These are phyloP conservation scores for Thelonectria olida DNA, from an alignment of 2,329 filamentous ascomycete genomes.

Conservation along the genomic window DNA sequence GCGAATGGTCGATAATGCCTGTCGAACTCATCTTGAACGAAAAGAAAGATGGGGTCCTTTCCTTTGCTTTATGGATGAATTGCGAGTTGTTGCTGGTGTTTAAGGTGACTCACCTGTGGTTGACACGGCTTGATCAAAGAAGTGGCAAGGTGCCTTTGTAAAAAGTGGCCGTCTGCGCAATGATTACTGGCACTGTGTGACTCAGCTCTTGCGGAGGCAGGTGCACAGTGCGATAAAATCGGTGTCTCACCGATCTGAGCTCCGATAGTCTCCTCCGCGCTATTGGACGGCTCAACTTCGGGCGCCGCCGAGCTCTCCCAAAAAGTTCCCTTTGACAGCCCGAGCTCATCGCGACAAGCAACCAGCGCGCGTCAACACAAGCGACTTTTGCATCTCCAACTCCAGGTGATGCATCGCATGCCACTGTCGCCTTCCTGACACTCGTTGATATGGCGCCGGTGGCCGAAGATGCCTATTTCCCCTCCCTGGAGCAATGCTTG, in stretches of 20 bases:
- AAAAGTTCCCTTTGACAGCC: conserved; percentile 41
- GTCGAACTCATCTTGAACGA: conserved; percentile 56
- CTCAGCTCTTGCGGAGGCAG: background rate
- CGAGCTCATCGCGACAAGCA: conserved; percentile 43
- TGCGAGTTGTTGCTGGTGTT: conserved; percentile 22
- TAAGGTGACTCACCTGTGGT: conserved; percentile 32
- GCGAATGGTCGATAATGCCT: conserved; percentile 80
- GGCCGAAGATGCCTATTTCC: conserved; percentile 78
- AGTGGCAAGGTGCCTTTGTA: conserved; percentile 27
- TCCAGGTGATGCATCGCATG: conserved; percentile 50
- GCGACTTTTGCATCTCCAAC: conserved; percentile 37
- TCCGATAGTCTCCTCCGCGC: conserved; percentile 23
- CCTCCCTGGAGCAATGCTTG: conserved; percentile 85
- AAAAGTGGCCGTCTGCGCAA: background rate
- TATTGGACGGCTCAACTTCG: conserved; percentile 39
- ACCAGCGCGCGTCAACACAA: conserved; percentile 45
- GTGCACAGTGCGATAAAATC: conserved; percentile 27
- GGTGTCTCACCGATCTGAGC: conserved; percentile 28
- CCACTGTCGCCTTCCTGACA: conserved; percentile 55
- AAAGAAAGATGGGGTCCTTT: background rate
- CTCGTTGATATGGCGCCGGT: conserved; percentile 74
- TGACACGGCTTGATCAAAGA: conserved; percentile 28
- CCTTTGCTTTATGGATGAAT: background rate
- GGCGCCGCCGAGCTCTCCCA: conserved; percentile 38
- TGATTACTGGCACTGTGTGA: background rate